A percentile compares a stretch with the other conserved stretches of the same genome.
These are phyloP conservation scores for Apiospora phragmitis DNA, from an alignment of 2,329 filamentous ascomycete genomes.

Conservation along the genomic window DNA sequence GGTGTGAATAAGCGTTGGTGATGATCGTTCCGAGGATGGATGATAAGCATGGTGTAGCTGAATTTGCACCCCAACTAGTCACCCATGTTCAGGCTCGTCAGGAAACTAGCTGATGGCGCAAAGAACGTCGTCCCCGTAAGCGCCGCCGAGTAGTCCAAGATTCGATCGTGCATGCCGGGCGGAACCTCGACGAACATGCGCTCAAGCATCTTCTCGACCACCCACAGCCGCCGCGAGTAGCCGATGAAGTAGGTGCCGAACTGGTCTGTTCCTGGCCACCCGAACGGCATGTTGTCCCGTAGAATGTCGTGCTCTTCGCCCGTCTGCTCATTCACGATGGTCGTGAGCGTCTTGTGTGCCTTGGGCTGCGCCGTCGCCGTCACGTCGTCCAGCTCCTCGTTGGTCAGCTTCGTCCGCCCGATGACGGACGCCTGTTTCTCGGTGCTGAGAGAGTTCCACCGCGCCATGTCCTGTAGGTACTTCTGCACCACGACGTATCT, in stretches of 20 bases:
- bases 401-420: conserved; percentile 58
- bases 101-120: conserved; percentile 40
- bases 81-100: not conserved
- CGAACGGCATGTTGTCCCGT: conserved; percentile 63
- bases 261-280: conserved; percentile 48
- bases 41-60: not conserved
- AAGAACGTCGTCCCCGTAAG: conserved; percentile 56
- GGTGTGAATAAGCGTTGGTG: not conserved
- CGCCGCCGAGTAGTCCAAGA: conserved; percentile 55
- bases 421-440: conserved; percentile 58
- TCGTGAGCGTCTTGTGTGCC: conserved; percentile 56
- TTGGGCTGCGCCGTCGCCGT: conserved; percentile 41
- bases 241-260: conserved; percentile 62
- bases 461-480: conserved; percentile 53
- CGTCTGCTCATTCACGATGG: conserved; percentile 47
- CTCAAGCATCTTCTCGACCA: conserved; percentile 58
- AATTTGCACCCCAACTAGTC: not conserved
- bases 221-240: conserved; percentile 54
- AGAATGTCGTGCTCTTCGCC: conserved; percentile 54
- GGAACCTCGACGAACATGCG: conserved; percentile 58
- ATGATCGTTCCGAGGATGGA: not conserved
- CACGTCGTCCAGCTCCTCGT: conserved; percentile 55
- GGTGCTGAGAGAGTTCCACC: conserved; percentile 45
- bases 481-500: conserved; percentile 63
- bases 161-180: conserved; percentile 53